Evolutionary conservation across 176 grass and related monocot species (phyloP).

Genomic region (Ananas comosus): DNA sequence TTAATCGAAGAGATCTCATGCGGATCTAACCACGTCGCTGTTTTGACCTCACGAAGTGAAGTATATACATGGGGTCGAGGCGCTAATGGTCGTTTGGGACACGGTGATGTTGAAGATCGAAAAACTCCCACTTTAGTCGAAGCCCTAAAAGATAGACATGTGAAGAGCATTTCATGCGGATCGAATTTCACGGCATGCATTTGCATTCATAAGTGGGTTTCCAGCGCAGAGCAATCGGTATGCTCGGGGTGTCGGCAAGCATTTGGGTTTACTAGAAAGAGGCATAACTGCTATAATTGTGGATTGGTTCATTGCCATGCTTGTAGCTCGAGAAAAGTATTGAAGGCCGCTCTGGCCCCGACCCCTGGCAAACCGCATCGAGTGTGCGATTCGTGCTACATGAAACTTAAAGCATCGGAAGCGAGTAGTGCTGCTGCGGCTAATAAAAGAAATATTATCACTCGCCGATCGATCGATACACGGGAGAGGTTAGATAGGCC

Average conservation of each 20-base stretch:
- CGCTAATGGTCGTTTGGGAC: conserved; percentile 80
- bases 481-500: conserved; percentile 48
- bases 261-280: conserved; percentile 93
- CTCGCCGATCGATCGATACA: conserved; percentile 57
- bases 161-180: conserved; percentile 94
- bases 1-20: conserved; percentile 90
- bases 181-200: conserved; percentile 96
- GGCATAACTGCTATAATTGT: conserved; percentile 75
- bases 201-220: conserved; percentile 99
- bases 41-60: conserved; percentile 74
- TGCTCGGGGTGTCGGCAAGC: conserved; percentile 90
- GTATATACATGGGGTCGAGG: conserved; percentile 96
- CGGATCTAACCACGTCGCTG: conserved; percentile 42
- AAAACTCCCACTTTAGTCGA: conserved; percentile 70
- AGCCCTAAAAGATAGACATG: conserved; percentile 75
- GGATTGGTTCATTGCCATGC: conserved; percentile 83
- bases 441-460: conserved; percentile 53
- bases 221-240: conserved; percentile 71
- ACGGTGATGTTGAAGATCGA: conserved; percentile 64
- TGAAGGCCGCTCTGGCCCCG: conserved; percentile 78
- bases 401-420: conserved; percentile 76
- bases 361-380: conserved; percentile 89
- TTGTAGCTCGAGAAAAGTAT: conserved; percentile 84
- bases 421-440: conserved; percentile 4
- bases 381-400: conserved; percentile 91